These are phyloP conservation scores for Domatiomyces globalis DNA, from an alignment of 2,329 filamentous ascomycete genomes.

Conservation along the genomic window DNA sequence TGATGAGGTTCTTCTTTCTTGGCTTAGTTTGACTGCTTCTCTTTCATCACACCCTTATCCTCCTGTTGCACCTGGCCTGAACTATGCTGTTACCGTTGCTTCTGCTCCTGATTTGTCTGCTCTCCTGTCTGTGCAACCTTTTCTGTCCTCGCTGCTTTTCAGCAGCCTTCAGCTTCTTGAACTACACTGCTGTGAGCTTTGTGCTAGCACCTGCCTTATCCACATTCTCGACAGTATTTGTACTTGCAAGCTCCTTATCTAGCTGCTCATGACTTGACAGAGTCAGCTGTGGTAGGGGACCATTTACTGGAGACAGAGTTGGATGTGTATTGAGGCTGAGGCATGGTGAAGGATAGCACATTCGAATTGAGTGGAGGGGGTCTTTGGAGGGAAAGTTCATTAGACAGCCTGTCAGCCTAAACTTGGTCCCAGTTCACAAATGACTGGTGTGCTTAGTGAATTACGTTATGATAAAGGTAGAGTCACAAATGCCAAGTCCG, in stretches of 20 bases:
- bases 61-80: conserved; percentile 20
- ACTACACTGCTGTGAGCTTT: conserved; percentile 44
- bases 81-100: conserved; percentile 10
- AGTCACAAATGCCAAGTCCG: too few relatives aligned
- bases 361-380: conserved; percentile 9
- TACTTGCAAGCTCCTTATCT: conserved; percentile 5
- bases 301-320: conserved; percentile 3
- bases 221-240: conserved; percentile 13
- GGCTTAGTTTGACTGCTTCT: conserved; percentile 18
- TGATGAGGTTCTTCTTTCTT: conserved; percentile 18
- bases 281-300: background rate
- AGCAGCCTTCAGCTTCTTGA: conserved; percentile 80
- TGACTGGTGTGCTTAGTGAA: too few relatives aligned
- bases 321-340: conserved; percentile 2
- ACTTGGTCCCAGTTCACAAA: too few relatives aligned
- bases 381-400: too few relatives aligned
- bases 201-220: conserved; percentile 21
- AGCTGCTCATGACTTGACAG: conserved; percentile 5
- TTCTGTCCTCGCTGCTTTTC: conserved; percentile 76
- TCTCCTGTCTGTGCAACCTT: conserved; percentile 41
- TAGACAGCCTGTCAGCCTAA: too few relatives aligned
- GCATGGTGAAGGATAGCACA: conserved; percentile 14
- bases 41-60: conserved; percentile 11
- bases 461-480: too few relatives aligned
- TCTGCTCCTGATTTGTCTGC: conserved; percentile 20